A percentile compares a stretch with the other conserved stretches of the same genome.
Conservation (phyloP, 306 rosid genomes). For the Begonia peltatifolia region DNA sequence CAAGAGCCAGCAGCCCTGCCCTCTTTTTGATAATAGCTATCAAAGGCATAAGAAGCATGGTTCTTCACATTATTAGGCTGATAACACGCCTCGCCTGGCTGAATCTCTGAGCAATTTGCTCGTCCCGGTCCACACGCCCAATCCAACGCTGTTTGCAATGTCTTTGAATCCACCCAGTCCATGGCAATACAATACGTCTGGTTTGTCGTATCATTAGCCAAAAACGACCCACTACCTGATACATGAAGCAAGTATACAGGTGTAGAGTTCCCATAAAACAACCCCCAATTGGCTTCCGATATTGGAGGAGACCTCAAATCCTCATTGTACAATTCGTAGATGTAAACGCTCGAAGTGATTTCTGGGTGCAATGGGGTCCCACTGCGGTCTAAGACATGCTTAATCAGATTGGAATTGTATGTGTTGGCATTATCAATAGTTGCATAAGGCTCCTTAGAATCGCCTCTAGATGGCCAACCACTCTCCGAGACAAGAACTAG, state of each 20-base stretch:
- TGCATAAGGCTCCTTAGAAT: constrained; percentile 68
- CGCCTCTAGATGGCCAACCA: constrained; percentile 85
- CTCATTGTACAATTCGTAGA: constrained; percentile 68
- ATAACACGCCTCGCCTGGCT: constrained; percentile 69
- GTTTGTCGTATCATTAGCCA: constrained; percentile 65
- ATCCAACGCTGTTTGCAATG: constrained; percentile 79
- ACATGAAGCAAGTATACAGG: constrained; percentile 66
- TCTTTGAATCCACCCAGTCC: constrained; percentile 53
- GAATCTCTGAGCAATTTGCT: constrained; percentile 77
- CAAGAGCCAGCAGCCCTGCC: constrained; percentile 57
- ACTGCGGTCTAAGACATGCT: constrained; percentile 56
- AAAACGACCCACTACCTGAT: constrained; percentile 55
- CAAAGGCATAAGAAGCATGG: constrained; percentile 83
- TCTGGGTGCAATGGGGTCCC: constrained; percentile 88
- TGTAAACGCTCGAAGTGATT: constrained; percentile 49
- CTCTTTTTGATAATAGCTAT: constrained; percentile 69
- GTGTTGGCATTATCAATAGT: constrained; percentile 61
- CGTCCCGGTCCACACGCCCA: constrained; percentile 80
- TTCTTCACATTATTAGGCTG: constrained; percentile 61
- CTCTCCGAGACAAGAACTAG: constrained; percentile 61
- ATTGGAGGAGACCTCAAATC: constrained; percentile 72
- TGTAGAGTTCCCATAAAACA: constrained; percentile 57
- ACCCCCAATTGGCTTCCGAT: constrained; percentile 77
- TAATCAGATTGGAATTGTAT: constrained; percentile 63
- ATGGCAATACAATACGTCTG: constrained; percentile 54